Evolutionary conservation across 257 asterid species (phyloP), one percentile per base, ranked within the genome.

Genomic region (Asclepias syriaca): DNA sequence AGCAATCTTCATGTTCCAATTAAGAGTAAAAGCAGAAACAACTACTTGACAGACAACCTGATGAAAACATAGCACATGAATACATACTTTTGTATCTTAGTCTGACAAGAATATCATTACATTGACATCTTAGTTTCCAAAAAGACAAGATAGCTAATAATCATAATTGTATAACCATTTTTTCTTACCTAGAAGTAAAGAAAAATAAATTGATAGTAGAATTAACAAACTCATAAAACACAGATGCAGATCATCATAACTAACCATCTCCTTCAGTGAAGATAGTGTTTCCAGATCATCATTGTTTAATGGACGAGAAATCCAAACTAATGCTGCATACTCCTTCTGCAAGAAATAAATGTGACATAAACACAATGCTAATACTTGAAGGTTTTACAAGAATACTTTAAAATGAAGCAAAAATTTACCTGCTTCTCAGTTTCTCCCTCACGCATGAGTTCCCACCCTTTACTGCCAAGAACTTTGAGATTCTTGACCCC

Each of bases 371-470:
- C 68, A 64, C 49, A 63, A 63, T 37, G 14, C 24, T 64, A 64
- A 18, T 64, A 13, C 29, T 34, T 34, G 43, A 39, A 6, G 37
- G 2, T 34, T 63, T 61, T 34, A 19, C 48, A 72, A 18, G 46
- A n/a, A 49, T 54, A 48, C 24, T 55, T 53, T 1, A 15, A 69
- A 53, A 61, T 7, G 6, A 76, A 74, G 65, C 68, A 72, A 70
- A 50, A 64, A 8, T 6, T 54, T 81, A 89, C 99, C 96, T 94
- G 97, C 81, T 94, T 94, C 81, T 94, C 99, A 67, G 96, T 87
- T 87, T 94, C 97, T 75, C 99, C 99, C 90, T 94, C 99, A 69
- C 96, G 96, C 96, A 94, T 94, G 81, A 94, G 79, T 29, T 81
- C 96, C 99, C 97, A 91, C 73, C 89, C 97, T 54, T 89, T 87